Evolutionary conservation across 805 yeast genomes (phyloP).

Genomic region (Zygosaccharomyces bisporus): DNA sequence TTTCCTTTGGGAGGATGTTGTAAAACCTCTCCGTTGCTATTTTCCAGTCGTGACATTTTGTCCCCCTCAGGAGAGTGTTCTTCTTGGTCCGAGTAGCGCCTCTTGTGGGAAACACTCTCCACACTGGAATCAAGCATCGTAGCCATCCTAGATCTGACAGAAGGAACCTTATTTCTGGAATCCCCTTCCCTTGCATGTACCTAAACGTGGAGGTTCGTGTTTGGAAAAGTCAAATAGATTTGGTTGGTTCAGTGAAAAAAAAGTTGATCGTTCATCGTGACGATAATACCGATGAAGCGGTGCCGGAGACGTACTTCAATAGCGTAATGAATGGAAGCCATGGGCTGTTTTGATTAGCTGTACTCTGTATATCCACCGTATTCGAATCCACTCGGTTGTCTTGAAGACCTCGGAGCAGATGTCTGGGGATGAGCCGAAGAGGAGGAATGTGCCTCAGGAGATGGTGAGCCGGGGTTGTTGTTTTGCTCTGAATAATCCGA

Average conservation of each 20-base stretch:
- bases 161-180: slow-evolving; percentile 42
- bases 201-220: background rate
- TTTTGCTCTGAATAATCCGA: slow-evolving; percentile 9
- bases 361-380: slow-evolving; percentile 41
- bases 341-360: slow-evolving; percentile 9
- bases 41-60: slow-evolving; percentile 19
- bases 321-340: background rate
- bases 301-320: slow-evolving; percentile 28
- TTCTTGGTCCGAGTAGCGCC: slow-evolving; percentile 18
- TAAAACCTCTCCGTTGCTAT: slow-evolving; percentile 7
- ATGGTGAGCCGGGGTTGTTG: slow-evolving; percentile 1
- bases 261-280: slow-evolving; percentile 40
- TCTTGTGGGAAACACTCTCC: slow-evolving; percentile 16
- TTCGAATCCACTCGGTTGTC: slow-evolving; percentile 36
- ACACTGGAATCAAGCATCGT: slow-evolving; percentile 43
- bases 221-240: background rate
- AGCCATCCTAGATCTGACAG: slow-evolving; percentile 68
- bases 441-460: slow-evolving; percentile 1
- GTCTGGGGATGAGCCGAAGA: slow-evolving; percentile 5
- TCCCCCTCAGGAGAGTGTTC: slow-evolving; percentile 13
- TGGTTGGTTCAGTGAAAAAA: background rate
- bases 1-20: slow-evolving; percentile 15
- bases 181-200: background rate
- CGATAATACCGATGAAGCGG: slow-evolving; percentile 64
- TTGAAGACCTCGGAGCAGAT: slow-evolving; percentile 1